Evolutionary conservation across 345 rosid species (phyloP).

Genomic region (Sonneratia caseolaris): DNA sequence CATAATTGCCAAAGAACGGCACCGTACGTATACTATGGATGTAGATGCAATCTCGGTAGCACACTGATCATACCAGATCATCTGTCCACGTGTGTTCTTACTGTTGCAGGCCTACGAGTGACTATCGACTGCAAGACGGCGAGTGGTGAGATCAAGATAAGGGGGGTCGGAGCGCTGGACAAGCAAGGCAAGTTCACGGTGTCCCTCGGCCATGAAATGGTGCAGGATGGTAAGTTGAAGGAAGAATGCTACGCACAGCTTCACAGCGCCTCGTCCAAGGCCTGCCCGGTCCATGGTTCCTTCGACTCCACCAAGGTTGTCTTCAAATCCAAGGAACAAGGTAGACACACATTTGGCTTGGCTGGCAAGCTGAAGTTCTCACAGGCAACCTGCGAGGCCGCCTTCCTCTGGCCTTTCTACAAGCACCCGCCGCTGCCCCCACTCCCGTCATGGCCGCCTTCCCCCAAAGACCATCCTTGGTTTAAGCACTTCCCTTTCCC

Average conservation of each 20-base stretch:
- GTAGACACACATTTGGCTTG: slow-evolving; percentile 44
- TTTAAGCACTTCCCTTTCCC: slow-evolving; percentile 14
- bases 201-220: slow-evolving; percentile 36
- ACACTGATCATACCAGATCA: background rate
- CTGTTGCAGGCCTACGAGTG: slow-evolving; percentile 49
- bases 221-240: slow-evolving; percentile 42
- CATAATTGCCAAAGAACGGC: too few species aligned
- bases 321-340: slow-evolving; percentile 26
- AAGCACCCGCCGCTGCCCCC: slow-evolving; percentile 20
- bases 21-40: too few species aligned
- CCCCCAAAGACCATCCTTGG: slow-evolving; percentile 17
- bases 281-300: slow-evolving; percentile 56
- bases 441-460: slow-evolving; percentile 10
- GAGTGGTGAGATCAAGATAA: slow-evolving; percentile 43
- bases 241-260: slow-evolving; percentile 86
- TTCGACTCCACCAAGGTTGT: slow-evolving; percentile 48
- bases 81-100: background rate
- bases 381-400: slow-evolving; percentile 46
- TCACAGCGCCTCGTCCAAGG: slow-evolving; percentile 43
- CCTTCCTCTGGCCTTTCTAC: slow-evolving; percentile 40
- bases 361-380: slow-evolving; percentile 54
- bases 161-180: slow-evolving; percentile 49
- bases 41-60: too few species aligned
- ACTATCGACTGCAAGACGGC: slow-evolving; percentile 57
- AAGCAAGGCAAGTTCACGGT: slow-evolving; percentile 54